Percentiles rank a stretch among this genome's conserved stretches.
Conservation (phyloP, 1,284 basidiomycete species). For the Puccinia hordei region DNA sequence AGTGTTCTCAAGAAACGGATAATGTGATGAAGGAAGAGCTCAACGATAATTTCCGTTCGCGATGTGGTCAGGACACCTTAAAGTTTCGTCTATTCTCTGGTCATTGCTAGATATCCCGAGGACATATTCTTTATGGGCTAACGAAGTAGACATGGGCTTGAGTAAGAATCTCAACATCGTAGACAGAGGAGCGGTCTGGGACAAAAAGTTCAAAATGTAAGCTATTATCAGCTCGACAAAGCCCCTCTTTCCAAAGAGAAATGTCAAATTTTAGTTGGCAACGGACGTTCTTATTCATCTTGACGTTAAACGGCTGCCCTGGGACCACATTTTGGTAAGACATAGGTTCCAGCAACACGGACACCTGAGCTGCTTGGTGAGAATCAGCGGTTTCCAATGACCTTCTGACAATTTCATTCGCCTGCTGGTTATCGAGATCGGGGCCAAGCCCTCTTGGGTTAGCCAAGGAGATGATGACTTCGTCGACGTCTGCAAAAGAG, state of each 20-base stretch:
- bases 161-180: constrained; percentile 20
- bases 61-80: constrained; percentile 22
- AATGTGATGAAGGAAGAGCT: background rate
- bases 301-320: constrained; percentile 3
- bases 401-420: background rate
- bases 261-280: background rate
- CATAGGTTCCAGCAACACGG: constrained; percentile 16
- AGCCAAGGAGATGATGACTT: constrained; percentile 16
- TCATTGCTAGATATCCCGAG: constrained; percentile 11
- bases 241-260: background rate
- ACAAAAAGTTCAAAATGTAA: background rate
- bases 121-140: background rate
- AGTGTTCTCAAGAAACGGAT: background rate
- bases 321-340: background rate
- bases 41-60: constrained; percentile 14
- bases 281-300: constrained; percentile 13
- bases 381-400: background rate
- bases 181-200: constrained; percentile 3
- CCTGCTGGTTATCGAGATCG: background rate
- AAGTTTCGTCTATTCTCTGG: background rate
- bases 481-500: constrained; percentile 9
- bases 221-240: background rate
- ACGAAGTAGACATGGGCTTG: background rate
- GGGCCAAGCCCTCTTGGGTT: constrained; percentile 26
- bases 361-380: background rate